These are phyloP conservation scores for Hippophae tibetana DNA, from an alignment of 306 rosid species.

Conservation along the genomic window DNA sequence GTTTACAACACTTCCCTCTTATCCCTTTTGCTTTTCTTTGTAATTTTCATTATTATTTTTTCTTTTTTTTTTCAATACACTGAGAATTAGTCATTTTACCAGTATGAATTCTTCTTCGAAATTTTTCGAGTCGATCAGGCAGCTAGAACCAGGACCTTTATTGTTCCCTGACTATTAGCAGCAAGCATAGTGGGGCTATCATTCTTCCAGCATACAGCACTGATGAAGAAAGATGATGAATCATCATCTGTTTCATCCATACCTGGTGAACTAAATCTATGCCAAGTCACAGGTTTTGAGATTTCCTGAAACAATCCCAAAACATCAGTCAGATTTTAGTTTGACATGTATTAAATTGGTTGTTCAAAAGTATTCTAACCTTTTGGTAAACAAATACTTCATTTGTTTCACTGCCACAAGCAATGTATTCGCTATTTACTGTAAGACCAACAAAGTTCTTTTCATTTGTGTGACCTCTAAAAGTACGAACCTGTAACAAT, in stretches of 20 bases:
- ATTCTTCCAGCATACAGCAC: slow-evolving; percentile 98
- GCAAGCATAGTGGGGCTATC: slow-evolving; percentile 87
- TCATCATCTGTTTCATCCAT: slow-evolving; percentile 70
- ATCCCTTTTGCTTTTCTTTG: not conserved
- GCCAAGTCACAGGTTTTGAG: slow-evolving; percentile 75
- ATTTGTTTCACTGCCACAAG: slow-evolving; percentile 95
- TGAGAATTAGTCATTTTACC: no score
- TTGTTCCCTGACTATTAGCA: slow-evolving; percentile 95
- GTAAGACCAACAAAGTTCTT: slow-evolving; percentile 95
- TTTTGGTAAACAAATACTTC: slow-evolving; percentile 95
- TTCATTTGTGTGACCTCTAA: slow-evolving; percentile 86
- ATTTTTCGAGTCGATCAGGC: slow-evolving; percentile 31
- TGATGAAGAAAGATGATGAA: slow-evolving; percentile 75
- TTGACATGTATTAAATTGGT: no score
- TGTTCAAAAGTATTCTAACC: slow-evolving; percentile 29
- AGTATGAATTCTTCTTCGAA: not conserved
- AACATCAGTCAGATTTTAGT: slow-evolving; percentile 6
- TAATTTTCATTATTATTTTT: not conserved
- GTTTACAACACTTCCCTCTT: no score
- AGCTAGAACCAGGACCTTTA: slow-evolving; percentile 89
- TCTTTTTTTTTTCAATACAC: not conserved
- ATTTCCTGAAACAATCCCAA: slow-evolving; percentile 56
- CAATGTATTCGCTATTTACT: slow-evolving; percentile 77
- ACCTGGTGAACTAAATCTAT: slow-evolving; percentile 73
- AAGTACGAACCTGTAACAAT: slow-evolving; percentile 61